Conservation (phyloP, 495 filamentous ascomycete species). For the Bacidia gigantensis region DNA sequence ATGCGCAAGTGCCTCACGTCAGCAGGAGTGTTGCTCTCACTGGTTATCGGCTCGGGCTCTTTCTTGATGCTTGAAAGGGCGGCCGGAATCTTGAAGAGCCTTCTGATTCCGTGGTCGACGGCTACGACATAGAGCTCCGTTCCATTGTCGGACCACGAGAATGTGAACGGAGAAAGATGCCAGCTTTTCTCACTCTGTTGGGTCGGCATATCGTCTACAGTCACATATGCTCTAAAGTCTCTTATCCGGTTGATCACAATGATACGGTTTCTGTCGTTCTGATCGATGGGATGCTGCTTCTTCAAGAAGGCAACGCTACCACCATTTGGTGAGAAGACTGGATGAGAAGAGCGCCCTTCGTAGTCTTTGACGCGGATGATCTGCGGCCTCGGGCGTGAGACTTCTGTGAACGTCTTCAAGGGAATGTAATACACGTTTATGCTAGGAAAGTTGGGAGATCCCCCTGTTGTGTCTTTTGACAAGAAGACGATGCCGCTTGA, state of each 20-base stretch:
- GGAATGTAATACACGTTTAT: constrained; percentile 52
- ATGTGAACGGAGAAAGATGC: constrained; percentile 40
- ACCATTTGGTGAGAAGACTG: constrained; percentile 65
- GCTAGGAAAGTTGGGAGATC: constrained; percentile 52
- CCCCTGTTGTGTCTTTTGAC: constrained; percentile 59
- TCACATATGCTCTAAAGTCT: constrained; percentile 32
- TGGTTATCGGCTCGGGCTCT: constrained; percentile 6
- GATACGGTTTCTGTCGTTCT: constrained; percentile 53
- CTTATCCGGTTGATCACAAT: constrained; percentile 36
- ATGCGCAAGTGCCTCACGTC: constrained; percentile 6
- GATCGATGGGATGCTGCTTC: constrained; percentile 51
- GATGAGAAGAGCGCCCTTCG: constrained; percentile 57
- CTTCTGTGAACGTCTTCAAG: constrained; percentile 37
- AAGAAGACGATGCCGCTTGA: constrained; percentile 56
- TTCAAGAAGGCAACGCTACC: constrained; percentile 58
- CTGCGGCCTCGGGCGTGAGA: constrained; percentile 10
- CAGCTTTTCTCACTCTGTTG: constrained; percentile 38
- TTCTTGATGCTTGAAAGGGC: constrained; percentile 19
- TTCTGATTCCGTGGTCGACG: constrained; percentile 35
- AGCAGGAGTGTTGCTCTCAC: constrained; percentile 2
- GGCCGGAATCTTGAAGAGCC: constrained; percentile 38
- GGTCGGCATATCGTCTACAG: constrained; percentile 18
- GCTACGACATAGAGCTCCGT: constrained; percentile 40
- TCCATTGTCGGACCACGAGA: constrained; percentile 43
- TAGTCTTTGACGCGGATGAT: constrained; percentile 18